Evolutionary conservation across 1,139 yeast genomes (phyloP), one percentile per base, ranked within the genome.

Genomic region (Wickerhamomyces sp.): DNA sequence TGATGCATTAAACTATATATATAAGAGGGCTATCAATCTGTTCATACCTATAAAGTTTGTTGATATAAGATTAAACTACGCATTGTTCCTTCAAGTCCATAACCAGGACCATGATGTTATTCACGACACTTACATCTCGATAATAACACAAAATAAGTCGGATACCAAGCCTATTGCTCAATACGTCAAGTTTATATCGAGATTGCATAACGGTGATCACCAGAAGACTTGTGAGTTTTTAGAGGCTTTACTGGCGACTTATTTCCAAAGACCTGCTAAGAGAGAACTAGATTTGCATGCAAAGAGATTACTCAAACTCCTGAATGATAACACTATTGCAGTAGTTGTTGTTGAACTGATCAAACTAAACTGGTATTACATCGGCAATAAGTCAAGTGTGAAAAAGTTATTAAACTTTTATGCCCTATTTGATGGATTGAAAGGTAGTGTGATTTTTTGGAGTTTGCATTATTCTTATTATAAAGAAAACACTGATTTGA

Each of bases 361-460:
- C 5, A 67, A 65, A 36, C 37, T 56, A 4, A 52, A 56, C 18
- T 67, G 74, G 72, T 35, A 61, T 9, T 50, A 54, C 7, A 36
- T 56, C 3, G 60, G 57, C 26, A 58, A 66, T 37, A 50, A 56
- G n/a, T 51, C 60, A 35, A 59, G 56, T 20, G 63, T 70, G 0
- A 60, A 81, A 41, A 65, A 64, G 35, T 61, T 71, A 31, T 69
- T 76, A 47, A 67, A 70, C 43, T 55, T 57, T 13, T 70, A 66
- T 46, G 62, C 72, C 43, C 63, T 63, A 20, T 60, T 64, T 18
- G 55, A 61, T 2, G 51, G 64, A 3, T 51, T 79, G 26, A 59
- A 60, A 36, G 54, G 61, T 5, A 74, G 78, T 2, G 57, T 59
- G 4, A 54, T 66, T 18, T 82, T 79, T 48, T 82, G 89, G 89